Percentiles rank a stretch among this genome's conserved stretches.
Evolutionary conservation across 2,329 filamentous ascomycete species (phyloP).

Genomic region (Tolypocladium inflatum): DNA sequence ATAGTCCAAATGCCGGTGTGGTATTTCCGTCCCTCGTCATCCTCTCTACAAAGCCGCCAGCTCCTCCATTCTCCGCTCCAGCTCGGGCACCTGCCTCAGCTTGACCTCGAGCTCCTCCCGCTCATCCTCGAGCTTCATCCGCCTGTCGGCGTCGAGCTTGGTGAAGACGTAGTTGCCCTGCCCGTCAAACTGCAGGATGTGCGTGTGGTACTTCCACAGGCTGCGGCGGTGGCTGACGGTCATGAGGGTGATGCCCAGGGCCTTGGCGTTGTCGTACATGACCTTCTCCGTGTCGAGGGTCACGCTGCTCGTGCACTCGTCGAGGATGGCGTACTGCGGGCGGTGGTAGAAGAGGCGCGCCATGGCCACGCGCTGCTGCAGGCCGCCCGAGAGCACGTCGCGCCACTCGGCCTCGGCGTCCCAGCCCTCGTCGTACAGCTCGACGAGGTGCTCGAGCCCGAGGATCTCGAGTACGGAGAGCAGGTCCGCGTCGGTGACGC

Average conservation of each 20-base stretch:
- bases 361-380: slow-evolving; percentile 96
- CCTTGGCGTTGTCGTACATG: slow-evolving; percentile 97
- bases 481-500: slow-evolving; percentile 74
- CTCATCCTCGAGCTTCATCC: slow-evolving; percentile 86
- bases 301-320: slow-evolving; percentile 94
- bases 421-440: slow-evolving; percentile 69
- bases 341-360: slow-evolving; percentile 89
- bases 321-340: slow-evolving; percentile 87
- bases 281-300: slow-evolving; percentile 88
- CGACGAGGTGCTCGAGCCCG: slow-evolving; percentile 74
- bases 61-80: slow-evolving; percentile 77
- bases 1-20: background rate
- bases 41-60: slow-evolving; percentile 38
- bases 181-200: slow-evolving; percentile 93
- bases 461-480: slow-evolving; percentile 67
- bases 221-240: slow-evolving; percentile 87
- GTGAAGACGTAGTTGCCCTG: slow-evolving; percentile 90
- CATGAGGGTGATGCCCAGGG: slow-evolving; percentile 87
- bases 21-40: background rate
- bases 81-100: slow-evolving; percentile 75
- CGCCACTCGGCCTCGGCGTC: slow-evolving; percentile 96
- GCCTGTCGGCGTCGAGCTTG: slow-evolving; percentile 74
- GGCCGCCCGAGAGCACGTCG: slow-evolving; percentile 81
- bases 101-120: slow-evolving; percentile 87
- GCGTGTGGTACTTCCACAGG: slow-evolving; percentile 92